Percentiles rank a stretch among this genome's conserved stretches.
These are phyloP conservation scores for Hordeum marinum DNA, from an alignment of 176 grass and related monocot species.

Conservation along the genomic window DNA sequence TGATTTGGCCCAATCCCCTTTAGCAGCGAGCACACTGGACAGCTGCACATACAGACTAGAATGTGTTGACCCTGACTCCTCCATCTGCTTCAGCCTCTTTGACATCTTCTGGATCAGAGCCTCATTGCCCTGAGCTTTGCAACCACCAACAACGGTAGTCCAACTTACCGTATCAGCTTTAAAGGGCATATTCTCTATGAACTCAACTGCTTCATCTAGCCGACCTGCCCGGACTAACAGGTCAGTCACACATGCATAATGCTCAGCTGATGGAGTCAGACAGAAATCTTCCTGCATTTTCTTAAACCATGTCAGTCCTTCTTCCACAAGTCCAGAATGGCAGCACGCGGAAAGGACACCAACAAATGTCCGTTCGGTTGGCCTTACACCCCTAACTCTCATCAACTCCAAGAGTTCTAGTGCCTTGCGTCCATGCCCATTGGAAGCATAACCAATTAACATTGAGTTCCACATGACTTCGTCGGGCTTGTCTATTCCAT, in stretches of 20 bases:
- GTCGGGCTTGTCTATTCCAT: constrained; percentile 19
- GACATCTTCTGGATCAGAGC: constrained; percentile 37
- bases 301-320: constrained; percentile 68
- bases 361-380: constrained; percentile 56
- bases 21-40: constrained; percentile 57
- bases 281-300: constrained; percentile 50
- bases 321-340: constrained; percentile 54
- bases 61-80: constrained; percentile 21
- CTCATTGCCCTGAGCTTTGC: constrained; percentile 62
- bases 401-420: constrained; percentile 45
- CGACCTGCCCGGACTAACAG: constrained; percentile 58
- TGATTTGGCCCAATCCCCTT: constrained; percentile 55
- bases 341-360: constrained; percentile 67
- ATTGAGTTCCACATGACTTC: constrained; percentile 71
- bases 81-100: constrained; percentile 30
- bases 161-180: constrained; percentile 53
- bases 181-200: constrained; percentile 75
- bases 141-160: constrained; percentile 60
- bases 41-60: constrained; percentile 64
- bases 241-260: constrained; percentile 58
- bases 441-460: constrained; percentile 70
- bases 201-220: constrained; percentile 63
- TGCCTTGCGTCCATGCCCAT: constrained; percentile 59
- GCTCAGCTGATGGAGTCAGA: constrained; percentile 49
- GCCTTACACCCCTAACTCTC: constrained; percentile 33